Base-by-base conservation (phyloP, 805 yeast species). In the Wickerhamia fluorescens region DNA sequence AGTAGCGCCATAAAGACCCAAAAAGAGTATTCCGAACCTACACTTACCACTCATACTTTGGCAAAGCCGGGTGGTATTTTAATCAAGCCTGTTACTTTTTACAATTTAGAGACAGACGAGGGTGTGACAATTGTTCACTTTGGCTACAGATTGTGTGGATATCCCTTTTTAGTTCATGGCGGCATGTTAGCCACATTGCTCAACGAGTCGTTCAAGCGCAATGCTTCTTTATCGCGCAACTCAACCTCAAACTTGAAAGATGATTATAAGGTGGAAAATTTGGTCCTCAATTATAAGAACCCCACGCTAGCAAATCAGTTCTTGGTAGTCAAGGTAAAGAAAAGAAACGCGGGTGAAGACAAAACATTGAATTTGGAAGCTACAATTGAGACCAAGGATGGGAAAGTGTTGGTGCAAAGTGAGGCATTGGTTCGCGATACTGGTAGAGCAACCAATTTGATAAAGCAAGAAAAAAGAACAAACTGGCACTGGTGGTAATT, bases 101-200 rank as follows among this genome's bases (percentile, higher is more conserved):
- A 71, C 38, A 73, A 79, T 35, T 58, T 67, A 2, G 51, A 59
- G 9, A 68, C 72, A 1, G 65, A 68, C 29, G 81, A 82, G 40
- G 68, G 79, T 0, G 66, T 82, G 2, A 70, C 85, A 0, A 66
- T 86, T 5, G 63, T 84, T 15, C 94, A 85, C 48, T 66, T 81
- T 29, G 96, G 96, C 0, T 74, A 78, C 46, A 71, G 70, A 36
- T 53, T 87, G 13, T 77, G 89, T 24, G 96, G 96, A 1, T 87
- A 80, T 49, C 96, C 96, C 2, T 78, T 84, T 42, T 56, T 88
- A 12, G 70, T 85, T 3, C 96, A 87, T 49, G 96, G 96, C 3
- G 96, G 96, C 0, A 72, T 88, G 16, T 50, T 87, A 17, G 94
- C 88, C 6, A 78, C 94, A 0, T 58, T 87, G 1, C 57, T 86